These are phyloP conservation scores for Cercospora sesami DNA, from an alignment of 2,329 filamentous ascomycete species.

Conservation along the genomic window DNA sequence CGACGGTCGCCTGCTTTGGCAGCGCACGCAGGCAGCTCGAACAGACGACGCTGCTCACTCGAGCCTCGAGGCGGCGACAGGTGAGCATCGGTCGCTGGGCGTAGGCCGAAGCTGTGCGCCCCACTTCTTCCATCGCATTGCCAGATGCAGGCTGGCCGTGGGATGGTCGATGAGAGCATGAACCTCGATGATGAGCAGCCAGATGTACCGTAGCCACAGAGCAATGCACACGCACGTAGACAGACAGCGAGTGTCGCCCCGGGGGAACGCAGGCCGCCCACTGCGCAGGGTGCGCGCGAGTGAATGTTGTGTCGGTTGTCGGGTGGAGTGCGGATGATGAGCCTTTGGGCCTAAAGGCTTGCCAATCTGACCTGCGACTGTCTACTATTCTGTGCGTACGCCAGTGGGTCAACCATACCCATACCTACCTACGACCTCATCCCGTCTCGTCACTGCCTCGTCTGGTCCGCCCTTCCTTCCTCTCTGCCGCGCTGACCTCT, in stretches of 20 bases:
- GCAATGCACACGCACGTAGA: not conserved
- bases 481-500: not conserved
- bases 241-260: not conserved
- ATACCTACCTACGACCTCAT: not conserved
- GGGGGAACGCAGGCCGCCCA: not conserved
- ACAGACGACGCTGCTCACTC: not conserved
- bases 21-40: not conserved
- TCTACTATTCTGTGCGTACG: too few relatives aligned
- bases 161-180: not conserved
- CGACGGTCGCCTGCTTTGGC: not conserved
- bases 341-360: not conserved
- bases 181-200: not conserved
- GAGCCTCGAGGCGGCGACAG: not conserved
- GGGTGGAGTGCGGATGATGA: not conserved
- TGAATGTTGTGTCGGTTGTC: too few relatives aligned
- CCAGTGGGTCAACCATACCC: too few relatives aligned
- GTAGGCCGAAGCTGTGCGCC: not conserved
- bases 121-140: constrained; percentile 1
- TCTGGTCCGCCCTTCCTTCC: not conserved
- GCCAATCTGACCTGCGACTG: too few relatives aligned
- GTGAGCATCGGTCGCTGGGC: not conserved
- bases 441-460: not conserved
- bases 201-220: not conserved
- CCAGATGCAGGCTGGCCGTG: constrained; percentile 1
- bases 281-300: not conserved